These are phyloP conservation scores for Petrea volubilis DNA, from an alignment of 257 asterid genomes.

Conservation along the genomic window DNA sequence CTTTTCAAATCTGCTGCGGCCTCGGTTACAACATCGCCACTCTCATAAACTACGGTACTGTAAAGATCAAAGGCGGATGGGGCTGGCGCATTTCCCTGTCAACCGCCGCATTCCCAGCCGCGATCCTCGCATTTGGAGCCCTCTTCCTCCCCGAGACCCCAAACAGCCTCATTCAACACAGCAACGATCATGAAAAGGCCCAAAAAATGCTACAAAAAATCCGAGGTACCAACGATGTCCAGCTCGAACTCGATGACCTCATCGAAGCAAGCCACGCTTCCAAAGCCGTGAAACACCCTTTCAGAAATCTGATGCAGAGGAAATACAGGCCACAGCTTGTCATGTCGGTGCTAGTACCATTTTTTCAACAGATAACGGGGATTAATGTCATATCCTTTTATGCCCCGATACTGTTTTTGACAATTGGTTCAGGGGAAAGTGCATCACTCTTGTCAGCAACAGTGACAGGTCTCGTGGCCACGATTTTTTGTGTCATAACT, in stretches of 20 bases:
- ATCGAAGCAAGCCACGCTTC: slow-evolving; percentile 17
- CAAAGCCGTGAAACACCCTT: slow-evolving; percentile 21
- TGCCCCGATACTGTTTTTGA: slow-evolving; percentile 15
- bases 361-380: slow-evolving; percentile 20
- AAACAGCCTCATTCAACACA: not conserved
- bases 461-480: slow-evolving; percentile 6
- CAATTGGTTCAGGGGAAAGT: slow-evolving; percentile 22
- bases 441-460: slow-evolving; percentile 15
- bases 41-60: slow-evolving; percentile 17
- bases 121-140: slow-evolving; percentile 6
- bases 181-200: slow-evolving; percentile 5
- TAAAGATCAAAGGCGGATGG: slow-evolving; percentile 16
- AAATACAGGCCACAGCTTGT: slow-evolving; percentile 23
- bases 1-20: slow-evolving; percentile 13
- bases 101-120: slow-evolving; percentile 14
- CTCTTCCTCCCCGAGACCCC: slow-evolving; percentile 22
- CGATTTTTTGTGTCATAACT: not conserved
- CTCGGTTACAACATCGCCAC: slow-evolving; percentile 2
- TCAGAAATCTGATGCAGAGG: slow-evolving; percentile 11
- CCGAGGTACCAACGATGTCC: slow-evolving; percentile 21
- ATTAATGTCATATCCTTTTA: slow-evolving; percentile 19
- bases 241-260: slow-evolving; percentile 10
- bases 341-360: slow-evolving; percentile 11
- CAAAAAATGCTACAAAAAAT: not conserved
- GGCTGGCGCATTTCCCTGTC: slow-evolving; percentile 21